phyloP scores from a whole-genome alignment of 2,329 filamentous ascomycete genomes.

The Xylaria sp. region DNA sequence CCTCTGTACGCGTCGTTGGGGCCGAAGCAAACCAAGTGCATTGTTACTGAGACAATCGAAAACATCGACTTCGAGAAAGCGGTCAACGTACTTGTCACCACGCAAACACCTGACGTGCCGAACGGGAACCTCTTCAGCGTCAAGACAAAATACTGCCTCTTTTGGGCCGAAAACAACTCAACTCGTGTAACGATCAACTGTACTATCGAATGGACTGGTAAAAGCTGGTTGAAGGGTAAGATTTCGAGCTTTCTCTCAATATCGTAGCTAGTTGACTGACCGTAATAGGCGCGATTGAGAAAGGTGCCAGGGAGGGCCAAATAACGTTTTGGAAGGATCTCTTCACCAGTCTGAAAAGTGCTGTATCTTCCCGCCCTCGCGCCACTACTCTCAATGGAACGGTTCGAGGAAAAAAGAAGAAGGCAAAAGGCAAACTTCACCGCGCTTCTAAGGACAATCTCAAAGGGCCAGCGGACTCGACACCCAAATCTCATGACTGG shows the following conservation, averaged over 20 bases:
- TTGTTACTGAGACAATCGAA: slow-evolving; percentile 87
- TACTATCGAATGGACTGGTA: slow-evolving; percentile 93
- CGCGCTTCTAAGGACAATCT: slow-evolving; percentile 55
- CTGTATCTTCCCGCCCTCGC: slow-evolving; percentile 73
- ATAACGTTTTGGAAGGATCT: slow-evolving; percentile 83
- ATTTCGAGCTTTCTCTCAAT: slow-evolving; percentile 13
- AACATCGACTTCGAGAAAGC: slow-evolving; percentile 86
- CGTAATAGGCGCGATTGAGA: slow-evolving; percentile 85
- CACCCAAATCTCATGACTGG: slow-evolving; percentile 66
- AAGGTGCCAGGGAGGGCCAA: slow-evolving; percentile 92
- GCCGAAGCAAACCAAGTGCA: slow-evolving; percentile 93
- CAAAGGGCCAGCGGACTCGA: slow-evolving; percentile 54
- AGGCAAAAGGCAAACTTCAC: slow-evolving; percentile 62
- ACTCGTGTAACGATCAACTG: slow-evolving; percentile 90
- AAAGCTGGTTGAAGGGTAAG: slow-evolving; percentile 96
- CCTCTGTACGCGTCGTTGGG: slow-evolving; percentile 86
- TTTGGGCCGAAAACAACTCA: slow-evolving; percentile 87
- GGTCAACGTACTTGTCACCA: slow-evolving; percentile 82
- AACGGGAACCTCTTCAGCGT: slow-evolving; percentile 90
- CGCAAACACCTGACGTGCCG: slow-evolving; percentile 93
- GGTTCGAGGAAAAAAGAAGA: slow-evolving; percentile 70
- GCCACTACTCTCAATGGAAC: slow-evolving; percentile 58
- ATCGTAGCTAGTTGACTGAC: slow-evolving; percentile 45
- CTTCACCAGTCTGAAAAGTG: slow-evolving; percentile 76
- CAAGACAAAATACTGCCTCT: slow-evolving; percentile 94